Base-by-base conservation (phyloP, 202 grass and related monocot genomes). In the Carex sylvatica region DNA sequence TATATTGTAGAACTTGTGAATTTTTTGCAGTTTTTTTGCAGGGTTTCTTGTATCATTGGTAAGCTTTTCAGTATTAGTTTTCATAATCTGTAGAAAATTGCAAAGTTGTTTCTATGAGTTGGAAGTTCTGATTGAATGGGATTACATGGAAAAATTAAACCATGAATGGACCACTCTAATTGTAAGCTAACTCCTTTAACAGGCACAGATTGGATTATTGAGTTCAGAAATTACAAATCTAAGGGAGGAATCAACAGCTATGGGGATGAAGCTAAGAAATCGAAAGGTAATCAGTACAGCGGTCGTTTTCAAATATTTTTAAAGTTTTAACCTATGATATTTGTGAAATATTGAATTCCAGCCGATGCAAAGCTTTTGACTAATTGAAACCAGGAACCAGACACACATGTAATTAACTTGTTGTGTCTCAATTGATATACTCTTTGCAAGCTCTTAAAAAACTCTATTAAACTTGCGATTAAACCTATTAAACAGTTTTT, bases 211-310 rank as follows among this genome's bases (percentile, higher is more conserved):
- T 87, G 81, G 91, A 60, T 87, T 70, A 30, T 85, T 91, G 82
- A 89, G 79, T 77, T 93, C 79, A 33, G 86, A 93, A 85, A 80
- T 93, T 87, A 93, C 86, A 83, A 93, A 54, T 85, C 88, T 93
- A 9, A 89, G 90, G 44, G 88, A 91, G 81, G 90, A 85, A 93
- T 91, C 88, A 6, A 70, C 67, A 76, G 86, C 87, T 75, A 87
- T 93, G 53, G 87, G 91, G 69, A 26, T 89, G 40, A 87, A 81
- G 54, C 86, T 93, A 53, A 93, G 84, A 73, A 93, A 93, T 65
- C 81, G 91, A 63, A 93, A 93, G 86, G 91, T 93, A 80, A 52
- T 40, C 81, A 51, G 38, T 81, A 67, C 62, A 51, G 23, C 28
- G 0, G n/a, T 66, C 4, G 31, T 67, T 15, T 2, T 9, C 5